Evolutionary conservation across 805 yeast genomes (phyloP), one percentile per base, ranked within the genome.

Genomic region (Candida xiaguanensis): DNA sequence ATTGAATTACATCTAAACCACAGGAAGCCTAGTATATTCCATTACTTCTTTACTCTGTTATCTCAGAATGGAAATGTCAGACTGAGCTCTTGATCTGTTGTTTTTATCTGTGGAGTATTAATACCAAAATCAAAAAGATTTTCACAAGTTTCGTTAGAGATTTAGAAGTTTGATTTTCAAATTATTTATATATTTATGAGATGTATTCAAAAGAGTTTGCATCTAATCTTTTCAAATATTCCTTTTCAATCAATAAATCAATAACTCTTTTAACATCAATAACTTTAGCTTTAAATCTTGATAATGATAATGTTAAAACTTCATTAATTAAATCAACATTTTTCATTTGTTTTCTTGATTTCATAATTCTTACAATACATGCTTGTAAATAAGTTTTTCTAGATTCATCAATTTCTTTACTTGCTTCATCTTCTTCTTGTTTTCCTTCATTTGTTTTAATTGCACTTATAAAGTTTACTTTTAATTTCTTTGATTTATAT

Each of bases 321-420:
- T 91, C 98, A 51, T 84, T 86, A 30, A 89, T 81, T 52, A 91
- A 73, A 40, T 80, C 82, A 35, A 82, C 84, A 57, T 90, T 97
- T 47, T 78, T 78, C 51, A 87, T 69, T 31, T 72, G 73, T 59
- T 89, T 85, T 55, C 96, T 76, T 1, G 96, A 90, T 67, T 91
- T 91, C 98, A 91, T 93, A 55, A 91, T 86, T 53, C 99, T 77
- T 28, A 91, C 98, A 63, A 93, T 88, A 54, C 95, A 86, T 2
- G 98, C 96, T 55, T 88, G 86, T 51, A 93, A 70, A 64, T 82
- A 82, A 55, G 85, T 80, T 63, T 83, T 84, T 56, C 96, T 77
- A 44, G 89, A 89, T 53, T 88, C 93, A 52, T 82, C 88, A 35
- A 91, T 79, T 55, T 89, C 95, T 58, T 78, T 81, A 48, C 78